Evolutionary conservation across 106 monocot species (phyloP).

Genomic region (Iris macrosiphon): DNA sequence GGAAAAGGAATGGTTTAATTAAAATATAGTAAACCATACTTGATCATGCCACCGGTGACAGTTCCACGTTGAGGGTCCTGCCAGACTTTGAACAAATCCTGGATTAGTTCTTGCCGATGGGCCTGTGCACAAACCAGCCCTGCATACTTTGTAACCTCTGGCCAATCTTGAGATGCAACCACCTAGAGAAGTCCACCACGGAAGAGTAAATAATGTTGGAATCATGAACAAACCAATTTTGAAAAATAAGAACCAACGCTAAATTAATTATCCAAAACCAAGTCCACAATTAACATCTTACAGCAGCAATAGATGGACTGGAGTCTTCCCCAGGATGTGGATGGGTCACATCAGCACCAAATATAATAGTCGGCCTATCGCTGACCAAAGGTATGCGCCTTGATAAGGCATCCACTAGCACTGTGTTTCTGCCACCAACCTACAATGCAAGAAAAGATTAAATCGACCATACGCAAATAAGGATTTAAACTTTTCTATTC

Average conservation of each 20-base stretch:
- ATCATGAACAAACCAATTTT: not conserved
- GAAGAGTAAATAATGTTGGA: too few species aligned
- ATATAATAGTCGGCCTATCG: slow-evolving; percentile 89
- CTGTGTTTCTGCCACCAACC: slow-evolving; percentile 97
- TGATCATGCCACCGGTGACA: slow-evolving; percentile 92
- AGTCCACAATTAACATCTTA: slow-evolving; percentile 27
- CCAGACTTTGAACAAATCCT: slow-evolving; percentile 76
- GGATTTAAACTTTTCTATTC: not conserved
- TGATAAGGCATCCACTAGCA: slow-evolving; percentile 75
- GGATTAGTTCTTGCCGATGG: slow-evolving; percentile 92
- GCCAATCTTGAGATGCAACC: slow-evolving; percentile 99
- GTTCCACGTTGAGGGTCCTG: slow-evolving; percentile 64
- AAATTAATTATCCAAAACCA: too few species aligned
- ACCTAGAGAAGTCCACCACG: slow-evolving; percentile 31
- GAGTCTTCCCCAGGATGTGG: slow-evolving; percentile 96
- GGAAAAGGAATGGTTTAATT: not conserved
- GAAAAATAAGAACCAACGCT: too few species aligned
- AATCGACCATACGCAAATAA: not conserved
- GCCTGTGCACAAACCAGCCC: slow-evolving; percentile 84
- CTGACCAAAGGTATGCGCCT: slow-evolving; percentile 78
- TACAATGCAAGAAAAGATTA: slow-evolving; percentile 11
- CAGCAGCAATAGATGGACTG: slow-evolving; percentile 97
- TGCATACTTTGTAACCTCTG: slow-evolving; percentile 97
- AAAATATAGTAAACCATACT: slow-evolving; percentile 19
- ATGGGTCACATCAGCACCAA: slow-evolving; percentile 99